Evolutionary conservation across 768 basidiomycete genomes (phyloP), one percentile per base, ranked within the genome.

Genomic region (Tricholomella constricta): DNA sequence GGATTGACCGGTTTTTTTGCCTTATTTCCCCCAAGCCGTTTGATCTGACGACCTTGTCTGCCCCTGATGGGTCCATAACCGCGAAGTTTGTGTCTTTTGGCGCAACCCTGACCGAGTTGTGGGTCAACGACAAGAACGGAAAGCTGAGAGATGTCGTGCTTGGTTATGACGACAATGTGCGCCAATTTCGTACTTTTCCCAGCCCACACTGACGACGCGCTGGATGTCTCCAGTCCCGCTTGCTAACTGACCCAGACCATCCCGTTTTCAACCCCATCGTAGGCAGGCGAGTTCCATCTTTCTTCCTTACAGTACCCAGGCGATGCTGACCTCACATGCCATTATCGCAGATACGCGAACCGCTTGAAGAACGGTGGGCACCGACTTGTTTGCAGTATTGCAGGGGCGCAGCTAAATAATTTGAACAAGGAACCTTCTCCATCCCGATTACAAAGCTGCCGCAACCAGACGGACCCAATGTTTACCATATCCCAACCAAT

Each of bases 21-120:
- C 40, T 1, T 37, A 7, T 0, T 26, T 12, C 17, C 22, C 20
- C 4, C 20, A 44, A 81, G 79, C 77, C 78, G 0, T 80, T 82
- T 62, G 75, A 82, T 50, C 54, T 74, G 14, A 77, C 75, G 2
- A 75, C 73, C 27, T 62, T 84, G 46, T 66, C 69, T 8, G 75
- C 81, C 1, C 78, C 79, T 0, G 82, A 84, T 61, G 78, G 76
- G 6, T 82, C 80, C n/a, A 73, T 82, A 52, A 77, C 72, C 4
- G 83, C 82, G 14, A 82, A 77, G 45, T 83, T 84, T 54, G 79
- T 84, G 12, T 76, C 78, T 2, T 72, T 81, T 49, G 83, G 84
- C 4, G 78, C 82, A 23, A 82, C 80, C 1, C 57, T 83, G 62
- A 81, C 80, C 2, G 76, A 82, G 54, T 64, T 84, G 3, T 80